Conservation (phyloP, 805 yeast genomes). For the Suhomyces prunicola region DNA sequence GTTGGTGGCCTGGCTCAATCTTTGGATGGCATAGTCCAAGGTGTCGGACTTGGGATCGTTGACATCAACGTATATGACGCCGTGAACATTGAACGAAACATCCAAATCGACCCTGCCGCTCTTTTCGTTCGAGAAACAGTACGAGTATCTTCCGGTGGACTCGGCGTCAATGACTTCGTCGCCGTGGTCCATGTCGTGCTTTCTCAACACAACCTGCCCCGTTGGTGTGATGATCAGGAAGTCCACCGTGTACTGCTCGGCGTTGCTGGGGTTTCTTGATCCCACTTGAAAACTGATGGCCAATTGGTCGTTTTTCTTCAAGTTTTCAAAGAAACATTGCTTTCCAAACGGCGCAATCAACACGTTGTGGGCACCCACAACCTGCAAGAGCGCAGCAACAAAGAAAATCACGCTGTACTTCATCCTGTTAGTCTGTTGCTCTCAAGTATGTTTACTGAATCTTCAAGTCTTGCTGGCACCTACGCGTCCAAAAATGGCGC, state of each 20-base stretch:
- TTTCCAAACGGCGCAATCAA: constrained; percentile 78
- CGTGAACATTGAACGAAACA: constrained; percentile 93
- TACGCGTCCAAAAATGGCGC: constrained; percentile 4
- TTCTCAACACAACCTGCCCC: constrained; percentile 48
- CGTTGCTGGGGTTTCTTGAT: constrained; percentile 72
- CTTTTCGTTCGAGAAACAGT: constrained; percentile 90
- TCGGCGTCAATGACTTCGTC: constrained; percentile 68
- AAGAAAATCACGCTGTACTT: constrained; percentile 1
- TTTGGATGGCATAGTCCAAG: constrained; percentile 78
- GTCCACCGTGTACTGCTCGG: constrained; percentile 63
- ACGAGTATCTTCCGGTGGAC: constrained; percentile 69
- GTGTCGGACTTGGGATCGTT: constrained; percentile 74
- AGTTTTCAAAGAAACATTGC: constrained; percentile 81
- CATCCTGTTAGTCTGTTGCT: neutral
- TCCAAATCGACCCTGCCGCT: constrained; percentile 73
- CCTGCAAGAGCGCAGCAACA: constrained; percentile 4
- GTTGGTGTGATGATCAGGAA: constrained; percentile 47
- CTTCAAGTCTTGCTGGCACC: neutral
- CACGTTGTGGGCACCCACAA: constrained; percentile 66
- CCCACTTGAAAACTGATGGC: constrained; percentile 92
- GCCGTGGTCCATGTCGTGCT: constrained; percentile 70
- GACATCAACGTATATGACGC: constrained; percentile 80
- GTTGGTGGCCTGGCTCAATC: constrained; percentile 68
- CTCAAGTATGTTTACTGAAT: neutral
- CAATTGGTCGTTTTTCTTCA: constrained; percentile 80